Percentiles rank a stretch among this genome's conserved stretches.
Evolutionary conservation across 495 filamentous ascomycete genomes (phyloP).

Genomic region (Penicillium steckii): DNA sequence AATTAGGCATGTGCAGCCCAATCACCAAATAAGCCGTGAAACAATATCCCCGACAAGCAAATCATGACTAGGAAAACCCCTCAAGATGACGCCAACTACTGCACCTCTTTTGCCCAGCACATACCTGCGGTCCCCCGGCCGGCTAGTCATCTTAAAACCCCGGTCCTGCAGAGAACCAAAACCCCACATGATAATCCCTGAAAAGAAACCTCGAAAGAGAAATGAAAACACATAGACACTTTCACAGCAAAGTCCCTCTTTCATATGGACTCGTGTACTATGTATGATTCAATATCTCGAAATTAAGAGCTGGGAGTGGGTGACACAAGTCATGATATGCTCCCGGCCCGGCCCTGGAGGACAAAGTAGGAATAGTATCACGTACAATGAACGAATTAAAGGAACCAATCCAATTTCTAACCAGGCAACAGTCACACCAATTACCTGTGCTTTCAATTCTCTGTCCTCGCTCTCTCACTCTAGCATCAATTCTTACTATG

Average conservation of each 20-base stretch:
- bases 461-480: too few relatives aligned
- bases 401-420: neutral
- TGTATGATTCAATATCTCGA: too few relatives aligned
- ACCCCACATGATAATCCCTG: neutral
- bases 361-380: neutral
- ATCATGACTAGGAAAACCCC: neutral
- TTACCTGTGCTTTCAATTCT: neutral
- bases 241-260: neutral
- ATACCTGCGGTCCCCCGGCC: neutral
- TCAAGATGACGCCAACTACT: neutral
- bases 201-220: neutral
- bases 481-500: too few relatives aligned
- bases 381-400: neutral
- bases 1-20: conserved; percentile 18
- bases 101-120: neutral
- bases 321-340: neutral
- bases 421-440: neutral
- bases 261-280: too few relatives aligned
- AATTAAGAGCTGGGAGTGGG: neutral
- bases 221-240: neutral
- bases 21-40: neutral
- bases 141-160: neutral
- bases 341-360: neutral
- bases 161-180: neutral
- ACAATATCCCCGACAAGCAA: neutral